phyloP scores from a whole-genome alignment of 2,329 filamentous ascomycete species.

The Claviceps maximensis region DNA sequence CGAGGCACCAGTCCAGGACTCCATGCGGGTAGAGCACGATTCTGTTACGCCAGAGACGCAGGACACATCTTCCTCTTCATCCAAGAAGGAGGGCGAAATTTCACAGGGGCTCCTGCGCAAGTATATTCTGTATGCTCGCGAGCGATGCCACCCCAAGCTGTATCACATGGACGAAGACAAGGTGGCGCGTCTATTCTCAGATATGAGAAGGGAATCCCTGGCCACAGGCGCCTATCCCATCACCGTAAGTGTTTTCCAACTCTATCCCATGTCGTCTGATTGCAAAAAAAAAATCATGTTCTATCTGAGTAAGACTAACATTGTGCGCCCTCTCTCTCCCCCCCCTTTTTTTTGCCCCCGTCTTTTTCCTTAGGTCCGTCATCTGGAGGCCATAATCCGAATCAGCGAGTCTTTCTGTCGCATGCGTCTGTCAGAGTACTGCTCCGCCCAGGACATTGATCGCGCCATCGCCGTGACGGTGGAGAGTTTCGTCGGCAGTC shows the following conservation, averaged over 20 bases:
- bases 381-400: slow-evolving; percentile 94
- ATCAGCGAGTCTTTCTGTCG: slow-evolving; percentile 91
- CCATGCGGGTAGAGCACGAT: slow-evolving; percentile 52
- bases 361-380: slow-evolving; percentile 57
- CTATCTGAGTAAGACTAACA: slow-evolving; percentile 2
- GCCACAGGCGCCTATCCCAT: slow-evolving; percentile 96
- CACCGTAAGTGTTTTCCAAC: slow-evolving; percentile 51
- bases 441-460: slow-evolving; percentile 79
- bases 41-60: slow-evolving; percentile 30
- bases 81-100: slow-evolving; percentile 53
- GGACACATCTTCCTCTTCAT: slow-evolving; percentile 2
- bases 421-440: slow-evolving; percentile 97
- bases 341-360: not conserved
- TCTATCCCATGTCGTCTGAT: not conserved
- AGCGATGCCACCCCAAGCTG: slow-evolving; percentile 79
- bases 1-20: slow-evolving; percentile 30
- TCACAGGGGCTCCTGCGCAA: slow-evolving; percentile 84
- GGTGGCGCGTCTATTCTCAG: slow-evolving; percentile 81
- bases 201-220: slow-evolving; percentile 86
- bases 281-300: not conserved
- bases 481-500: slow-evolving; percentile 87
- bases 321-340: not conserved
- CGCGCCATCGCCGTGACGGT: slow-evolving; percentile 94
- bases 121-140: slow-evolving; percentile 90
- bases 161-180: slow-evolving; percentile 99